Evolutionary conservation across 2,329 filamentous ascomycete species (phyloP), one percentile per base, ranked within the genome.

Genomic region (Colletotrichum musicola): DNA sequence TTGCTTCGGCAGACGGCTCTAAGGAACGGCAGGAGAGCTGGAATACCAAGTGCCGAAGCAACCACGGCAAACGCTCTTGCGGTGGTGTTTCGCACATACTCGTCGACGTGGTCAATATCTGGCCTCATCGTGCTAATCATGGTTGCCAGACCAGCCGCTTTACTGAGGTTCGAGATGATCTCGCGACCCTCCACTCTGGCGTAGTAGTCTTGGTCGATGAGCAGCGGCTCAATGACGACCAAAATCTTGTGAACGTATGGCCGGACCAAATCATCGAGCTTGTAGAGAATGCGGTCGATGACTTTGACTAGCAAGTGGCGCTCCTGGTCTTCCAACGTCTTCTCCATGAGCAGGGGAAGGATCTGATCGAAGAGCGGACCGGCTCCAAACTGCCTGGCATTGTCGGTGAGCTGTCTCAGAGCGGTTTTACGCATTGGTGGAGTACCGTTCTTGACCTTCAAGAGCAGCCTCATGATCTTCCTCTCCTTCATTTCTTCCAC

Each of bases 81-180:
- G 2, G 96, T 99, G 1, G 96, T 99, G 81, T 99, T 99, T 77
- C 96, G 90, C 13, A 99, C 97, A 78, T 99, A 99, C 79, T 99
- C 96, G 75, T 99, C 96, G 27, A 97, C 93, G 75, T 99, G 96
- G 75, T 99, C 96, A 73, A 99, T 97, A 87, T 99, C 96, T 0
- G 96, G 97, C 76, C 96, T 89, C 96, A 99, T 99, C 9, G 95
- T 97, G 82, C 94, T 97, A 79, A 99, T 99, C 96, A 99, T 99
- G 74, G 97, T 96, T 18, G 96, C 96, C 62, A 99, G 88, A 77
- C 96, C 97, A 71, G 97, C 96, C 25, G 96, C 96, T 81, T 99
- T 99, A 78, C 93, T 93, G 57, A 99, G 89, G 79, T 99, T 99
- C 63, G 95, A 98, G 74, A 99, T 99, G 75, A 99, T 99, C 80